These are phyloP conservation scores for Citrus mangshanensis DNA, from an alignment of 345 rosid species.

Conservation along the genomic window DNA sequence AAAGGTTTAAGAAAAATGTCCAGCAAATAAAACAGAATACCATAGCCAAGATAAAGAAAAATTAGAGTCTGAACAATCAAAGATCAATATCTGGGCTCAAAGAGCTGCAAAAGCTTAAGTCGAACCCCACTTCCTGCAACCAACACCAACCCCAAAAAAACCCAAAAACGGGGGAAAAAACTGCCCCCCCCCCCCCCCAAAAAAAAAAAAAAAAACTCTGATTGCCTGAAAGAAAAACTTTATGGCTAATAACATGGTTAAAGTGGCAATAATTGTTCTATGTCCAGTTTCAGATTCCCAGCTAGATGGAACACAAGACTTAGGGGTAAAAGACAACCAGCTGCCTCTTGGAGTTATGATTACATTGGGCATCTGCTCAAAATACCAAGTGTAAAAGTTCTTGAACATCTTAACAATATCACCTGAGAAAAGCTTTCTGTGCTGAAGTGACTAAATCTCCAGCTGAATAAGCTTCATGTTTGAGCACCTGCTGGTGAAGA, in stretches of 20 bases:
- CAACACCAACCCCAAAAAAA: too few relatives aligned
- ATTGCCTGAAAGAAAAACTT: background rate
- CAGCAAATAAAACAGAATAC: background rate
- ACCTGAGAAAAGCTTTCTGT: conserved; percentile 75
- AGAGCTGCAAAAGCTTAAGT: background rate
- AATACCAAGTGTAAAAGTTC: background rate
- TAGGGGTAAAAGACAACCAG: conserved; percentile 1
- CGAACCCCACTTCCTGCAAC: too few relatives aligned
- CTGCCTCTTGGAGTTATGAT: conserved; percentile 1
- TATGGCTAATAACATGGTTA: background rate
- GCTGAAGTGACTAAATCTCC: conserved; percentile 73
- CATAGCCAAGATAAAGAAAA: background rate
- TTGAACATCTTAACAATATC: background rate
- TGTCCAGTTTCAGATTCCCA: background rate
- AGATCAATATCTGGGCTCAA: background rate
- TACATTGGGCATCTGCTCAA: background rate
- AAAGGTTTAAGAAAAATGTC: background rate
- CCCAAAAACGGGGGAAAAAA: too few relatives aligned
- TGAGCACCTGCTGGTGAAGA: conserved; percentile 73
- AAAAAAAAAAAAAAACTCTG: too few relatives aligned
- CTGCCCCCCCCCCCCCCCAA: fast-evolving
- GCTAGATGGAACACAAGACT: background rate
- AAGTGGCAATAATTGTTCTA: background rate
- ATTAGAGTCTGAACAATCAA: background rate
- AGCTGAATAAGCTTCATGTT: conserved; percentile 54